Evolutionary conservation across 225 moss, liverwort and hornwort genomes (phyloP).

Genomic region (Climacium dendroides): DNA sequence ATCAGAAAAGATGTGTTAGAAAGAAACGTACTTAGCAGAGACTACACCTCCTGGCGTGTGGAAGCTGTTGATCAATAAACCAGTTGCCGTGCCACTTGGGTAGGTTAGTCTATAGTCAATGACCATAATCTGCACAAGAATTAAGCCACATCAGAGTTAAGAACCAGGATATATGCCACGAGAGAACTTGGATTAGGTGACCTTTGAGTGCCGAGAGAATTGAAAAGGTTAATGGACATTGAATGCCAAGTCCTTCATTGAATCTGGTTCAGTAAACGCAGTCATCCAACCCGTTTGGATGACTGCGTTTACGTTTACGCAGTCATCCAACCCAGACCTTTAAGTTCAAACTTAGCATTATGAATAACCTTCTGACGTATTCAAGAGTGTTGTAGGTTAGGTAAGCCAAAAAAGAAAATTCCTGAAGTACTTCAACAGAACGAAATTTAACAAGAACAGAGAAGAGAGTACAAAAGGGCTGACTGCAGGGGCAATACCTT

Average conservation of each 20-base stretch:
- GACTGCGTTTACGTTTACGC: no score
- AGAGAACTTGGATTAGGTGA: background rate
- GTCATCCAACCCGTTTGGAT: no score
- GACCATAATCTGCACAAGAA: slow-evolving; percentile 56
- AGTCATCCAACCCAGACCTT: no score
- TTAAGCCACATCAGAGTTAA: background rate
- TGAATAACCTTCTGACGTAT: background rate
- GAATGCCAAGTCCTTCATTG: background rate
- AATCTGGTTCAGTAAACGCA: no score
- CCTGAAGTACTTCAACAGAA: background rate
- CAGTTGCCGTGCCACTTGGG: slow-evolving; percentile 90
- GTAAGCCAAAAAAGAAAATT: background rate
- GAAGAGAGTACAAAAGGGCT: background rate
- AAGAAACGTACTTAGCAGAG: slow-evolving; percentile 37
- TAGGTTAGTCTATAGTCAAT: slow-evolving; percentile 73
- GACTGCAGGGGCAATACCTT: slow-evolving; percentile 31
- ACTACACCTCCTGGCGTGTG: slow-evolving; percentile 57
- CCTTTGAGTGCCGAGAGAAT: background rate
- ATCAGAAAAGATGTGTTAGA: background rate
- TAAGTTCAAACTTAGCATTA: background rate
- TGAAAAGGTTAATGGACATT: background rate
- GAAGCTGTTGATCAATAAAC: slow-evolving; percentile 87
- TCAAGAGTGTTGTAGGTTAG: background rate
- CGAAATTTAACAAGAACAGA: background rate
- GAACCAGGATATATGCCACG: background rate